A percentile compares a stretch with the other conserved stretches of the same genome.
phyloP scores from a whole-genome alignment of 2,329 filamentous ascomycete genomes.

The Leptographium galeiforme region DNA sequence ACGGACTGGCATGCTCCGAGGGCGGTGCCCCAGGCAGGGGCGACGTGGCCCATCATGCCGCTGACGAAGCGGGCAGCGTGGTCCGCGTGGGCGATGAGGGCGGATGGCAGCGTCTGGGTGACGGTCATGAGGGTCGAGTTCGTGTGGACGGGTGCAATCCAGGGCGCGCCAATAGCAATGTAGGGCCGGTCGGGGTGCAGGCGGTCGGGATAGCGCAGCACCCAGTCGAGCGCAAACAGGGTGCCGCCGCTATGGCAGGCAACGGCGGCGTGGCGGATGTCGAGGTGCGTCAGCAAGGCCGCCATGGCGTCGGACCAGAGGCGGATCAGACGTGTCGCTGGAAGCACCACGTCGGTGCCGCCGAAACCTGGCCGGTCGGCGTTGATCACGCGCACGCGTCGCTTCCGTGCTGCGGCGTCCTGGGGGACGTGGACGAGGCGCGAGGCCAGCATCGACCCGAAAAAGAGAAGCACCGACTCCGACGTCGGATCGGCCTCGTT shows the following conservation, averaged over 20 bases:
- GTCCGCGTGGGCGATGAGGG: slow-evolving; percentile 12
- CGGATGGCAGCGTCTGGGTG: slow-evolving; percentile 12
- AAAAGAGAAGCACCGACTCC: slow-evolving; percentile 18
- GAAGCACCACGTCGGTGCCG: slow-evolving; percentile 14
- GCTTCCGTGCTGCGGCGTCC: slow-evolving; percentile 18
- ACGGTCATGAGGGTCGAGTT: slow-evolving; percentile 12
- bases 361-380: slow-evolving; percentile 23
- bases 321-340: background rate
- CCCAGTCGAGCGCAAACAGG: slow-evolving; percentile 18
- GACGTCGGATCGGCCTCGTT: slow-evolving; percentile 13
- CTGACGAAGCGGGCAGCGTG: slow-evolving; percentile 12
- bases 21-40: slow-evolving; percentile 9
- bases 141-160: slow-evolving; percentile 18
- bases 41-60: slow-evolving; percentile 6
- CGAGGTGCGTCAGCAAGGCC: slow-evolving; percentile 20
- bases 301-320: slow-evolving; percentile 11
- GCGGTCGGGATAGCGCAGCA: slow-evolving; percentile 17
- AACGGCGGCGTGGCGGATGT: slow-evolving; percentile 17
- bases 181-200: slow-evolving; percentile 14
- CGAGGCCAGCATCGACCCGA: slow-evolving; percentile 15
- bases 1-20: slow-evolving; percentile 2
- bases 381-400: slow-evolving; percentile 20
- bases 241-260: slow-evolving; percentile 19
- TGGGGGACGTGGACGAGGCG: slow-evolving; percentile 20
- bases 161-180: slow-evolving; percentile 18